Percentiles rank a stretch among this genome's conserved stretches.
Conservation (phyloP, 1,284 basidiomycete species). For the Puccinia horiana region DNA sequence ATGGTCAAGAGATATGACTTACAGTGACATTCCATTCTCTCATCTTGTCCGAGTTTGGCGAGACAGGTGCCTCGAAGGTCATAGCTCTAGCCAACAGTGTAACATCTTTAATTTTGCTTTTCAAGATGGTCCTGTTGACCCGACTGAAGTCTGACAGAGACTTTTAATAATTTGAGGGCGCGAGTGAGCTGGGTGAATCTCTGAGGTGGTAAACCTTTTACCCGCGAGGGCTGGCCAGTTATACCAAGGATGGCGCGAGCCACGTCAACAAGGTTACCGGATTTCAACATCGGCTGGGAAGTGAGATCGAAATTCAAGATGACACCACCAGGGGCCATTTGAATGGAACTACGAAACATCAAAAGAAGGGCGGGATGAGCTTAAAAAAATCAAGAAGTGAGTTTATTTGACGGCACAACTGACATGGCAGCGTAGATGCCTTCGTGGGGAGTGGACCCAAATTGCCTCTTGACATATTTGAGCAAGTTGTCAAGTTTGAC, state of each 20-base stretch:
- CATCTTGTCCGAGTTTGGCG: conserved; percentile 22
- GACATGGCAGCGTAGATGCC: conserved; percentile 44
- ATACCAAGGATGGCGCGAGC: conserved; percentile 14
- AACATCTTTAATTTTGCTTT: conserved; percentile 33
- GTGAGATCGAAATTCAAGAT: conserved; percentile 47
- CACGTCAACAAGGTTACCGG: conserved; percentile 36
- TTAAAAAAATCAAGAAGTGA: neutral
- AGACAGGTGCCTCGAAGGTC: conserved; percentile 17
- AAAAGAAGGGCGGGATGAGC: neutral
- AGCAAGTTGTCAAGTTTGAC: conserved; percentile 46
- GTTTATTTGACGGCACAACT: neutral
- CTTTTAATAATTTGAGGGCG: conserved; percentile 23
- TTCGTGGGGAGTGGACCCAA: conserved; percentile 42
- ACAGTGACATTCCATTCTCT: conserved; percentile 38
- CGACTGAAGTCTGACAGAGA: conserved; percentile 43
- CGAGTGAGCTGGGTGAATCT: neutral
- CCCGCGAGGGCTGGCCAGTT: no score
- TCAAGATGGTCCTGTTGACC: conserved; percentile 29
- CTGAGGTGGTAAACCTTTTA: neutral
- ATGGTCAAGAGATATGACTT: neutral
- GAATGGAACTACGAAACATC: conserved; percentile 25
- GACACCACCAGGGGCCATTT: conserved; percentile 36
- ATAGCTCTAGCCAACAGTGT: conserved; percentile 20
- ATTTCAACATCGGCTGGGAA: conserved; percentile 44
- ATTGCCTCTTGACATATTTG: conserved; percentile 43